A percentile compares a stretch with the other conserved stretches of the same genome.
Evolutionary conservation across 1,284 basidiomycete species (phyloP).

Genomic region (Apiotrichum brassicae): DNA sequence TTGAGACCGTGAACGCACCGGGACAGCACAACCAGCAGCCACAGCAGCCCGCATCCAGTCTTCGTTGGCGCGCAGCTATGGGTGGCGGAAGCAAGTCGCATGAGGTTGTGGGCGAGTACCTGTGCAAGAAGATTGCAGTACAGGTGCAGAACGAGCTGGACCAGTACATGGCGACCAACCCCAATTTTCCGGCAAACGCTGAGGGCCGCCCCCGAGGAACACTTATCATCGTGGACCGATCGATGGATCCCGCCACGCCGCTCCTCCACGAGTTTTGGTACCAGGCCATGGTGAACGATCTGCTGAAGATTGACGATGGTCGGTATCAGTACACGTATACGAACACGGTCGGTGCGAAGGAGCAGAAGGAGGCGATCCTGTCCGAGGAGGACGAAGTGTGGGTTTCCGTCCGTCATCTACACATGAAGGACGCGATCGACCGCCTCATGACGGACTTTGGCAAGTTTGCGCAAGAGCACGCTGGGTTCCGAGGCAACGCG

Average conservation of each 20-base stretch:
- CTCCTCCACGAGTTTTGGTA: constrained; percentile 97
- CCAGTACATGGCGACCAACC: constrained; percentile 74
- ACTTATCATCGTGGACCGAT: constrained; percentile 86
- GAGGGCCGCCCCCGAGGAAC: constrained; percentile 59
- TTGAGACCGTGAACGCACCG: constrained; percentile 35
- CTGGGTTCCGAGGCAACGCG: constrained; percentile 67
- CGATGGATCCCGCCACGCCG: constrained; percentile 88
- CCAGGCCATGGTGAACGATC: constrained; percentile 96
- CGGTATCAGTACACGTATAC: constrained; percentile 90
- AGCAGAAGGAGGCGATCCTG: constrained; percentile 78
- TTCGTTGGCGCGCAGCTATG: constrained; percentile 45
- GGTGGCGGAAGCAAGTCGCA: constrained; percentile 34
- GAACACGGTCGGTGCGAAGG: constrained; percentile 64
- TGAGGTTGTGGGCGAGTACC: constrained; percentile 50
- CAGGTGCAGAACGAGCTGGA: constrained; percentile 76
- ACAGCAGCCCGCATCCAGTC: constrained; percentile 9
- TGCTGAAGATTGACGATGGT: constrained; percentile 81
- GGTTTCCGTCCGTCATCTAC: constrained; percentile 88
- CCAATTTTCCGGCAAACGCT: constrained; percentile 61
- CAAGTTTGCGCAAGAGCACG: constrained; percentile 85
- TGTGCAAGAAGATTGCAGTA: constrained; percentile 70
- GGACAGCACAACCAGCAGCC: constrained; percentile 45
- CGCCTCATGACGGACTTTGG: constrained; percentile 92
- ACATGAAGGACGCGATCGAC: constrained; percentile 97
- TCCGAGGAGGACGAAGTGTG: constrained; percentile 85